phyloP scores from a whole-genome alignment of 371 early-diverging fungal genomes.

The Actinomortierella ambigua region DNA sequence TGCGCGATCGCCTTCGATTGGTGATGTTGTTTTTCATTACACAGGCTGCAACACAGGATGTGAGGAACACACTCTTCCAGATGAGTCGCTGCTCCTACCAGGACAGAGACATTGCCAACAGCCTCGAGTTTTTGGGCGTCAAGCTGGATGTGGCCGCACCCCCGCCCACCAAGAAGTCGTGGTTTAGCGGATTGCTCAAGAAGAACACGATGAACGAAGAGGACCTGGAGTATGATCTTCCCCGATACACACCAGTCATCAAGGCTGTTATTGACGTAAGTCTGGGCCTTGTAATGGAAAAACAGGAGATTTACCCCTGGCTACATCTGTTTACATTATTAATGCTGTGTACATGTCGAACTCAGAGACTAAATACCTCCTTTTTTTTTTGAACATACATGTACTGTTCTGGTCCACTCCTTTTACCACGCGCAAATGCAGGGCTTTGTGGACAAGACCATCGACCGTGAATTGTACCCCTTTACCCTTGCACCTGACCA shows the following conservation, averaged over 20 bases:
- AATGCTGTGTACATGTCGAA: not conserved
- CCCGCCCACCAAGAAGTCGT: constrained; percentile 42
- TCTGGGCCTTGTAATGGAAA: not conserved
- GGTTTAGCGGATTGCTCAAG: constrained; percentile 30
- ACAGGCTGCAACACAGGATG: constrained; percentile 66
- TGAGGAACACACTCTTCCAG: constrained; percentile 42
- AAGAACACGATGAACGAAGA: constrained; percentile 57
- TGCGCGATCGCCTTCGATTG: constrained; percentile 84
- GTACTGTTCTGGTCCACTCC: not conserved
- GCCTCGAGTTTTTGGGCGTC: constrained; percentile 77
- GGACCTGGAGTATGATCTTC: constrained; percentile 69
- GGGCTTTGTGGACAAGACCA: constrained; percentile 33
- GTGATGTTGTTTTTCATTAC: constrained; percentile 84
- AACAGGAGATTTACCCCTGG: no score
- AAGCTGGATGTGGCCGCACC: constrained; percentile 50
- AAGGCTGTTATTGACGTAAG: constrained; percentile 51
- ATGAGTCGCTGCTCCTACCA: constrained; percentile 50
- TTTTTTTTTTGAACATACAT: not conserved
- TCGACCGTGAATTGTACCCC: constrained; percentile 39
- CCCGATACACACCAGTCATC: constrained; percentile 72
- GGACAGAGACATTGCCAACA: constrained; percentile 80
- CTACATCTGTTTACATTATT: not conserved
- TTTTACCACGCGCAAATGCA: not conserved
- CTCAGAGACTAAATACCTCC: not conserved
- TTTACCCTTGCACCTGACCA: constrained; percentile 37